These are phyloP conservation scores for Metarhizium robertsii DNA, from an alignment of 2,329 filamentous ascomycete genomes.

Conservation along the genomic window DNA sequence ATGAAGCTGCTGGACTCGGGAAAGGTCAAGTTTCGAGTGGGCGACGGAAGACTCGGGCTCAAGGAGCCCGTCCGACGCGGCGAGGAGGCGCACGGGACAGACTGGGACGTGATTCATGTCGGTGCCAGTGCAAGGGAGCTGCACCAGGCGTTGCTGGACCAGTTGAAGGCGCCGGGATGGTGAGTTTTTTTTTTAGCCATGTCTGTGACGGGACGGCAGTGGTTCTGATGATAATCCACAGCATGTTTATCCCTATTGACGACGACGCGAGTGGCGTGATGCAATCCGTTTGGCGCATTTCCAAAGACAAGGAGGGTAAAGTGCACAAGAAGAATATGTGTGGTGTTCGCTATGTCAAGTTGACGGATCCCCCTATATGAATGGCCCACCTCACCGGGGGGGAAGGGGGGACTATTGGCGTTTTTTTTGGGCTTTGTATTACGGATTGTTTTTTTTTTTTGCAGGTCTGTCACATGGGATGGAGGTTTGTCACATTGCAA, in stretches of 20 bases:
- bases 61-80: constrained; percentile 33
- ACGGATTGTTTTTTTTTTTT: too few species aligned
- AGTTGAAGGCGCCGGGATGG: constrained; percentile 69
- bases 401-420: too few species aligned
- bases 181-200: constrained; percentile 17
- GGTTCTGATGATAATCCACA: constrained; percentile 7
- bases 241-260: constrained; percentile 71
- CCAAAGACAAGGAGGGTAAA: constrained; percentile 58
- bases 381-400: background rate
- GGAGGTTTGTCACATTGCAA: background rate
- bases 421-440: too few species aligned
- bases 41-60: constrained; percentile 63
- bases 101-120: constrained; percentile 93
- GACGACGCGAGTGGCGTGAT: constrained; percentile 33
- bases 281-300: constrained; percentile 66
- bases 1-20: constrained; percentile 50
- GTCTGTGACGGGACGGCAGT: background rate
- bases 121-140: constrained; percentile 73
- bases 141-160: constrained; percentile 63
- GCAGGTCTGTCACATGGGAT: background rate
- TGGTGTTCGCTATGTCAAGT: constrained; percentile 67
- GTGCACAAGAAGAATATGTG: constrained; percentile 54
- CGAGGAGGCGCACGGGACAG: constrained; percentile 36
- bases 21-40: constrained; percentile 62
- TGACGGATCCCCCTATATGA: constrained; percentile 55